Evolutionary conservation across 2,329 filamentous ascomycete species (phyloP), one percentile per base, ranked within the genome.

Genomic region (Fusarium udum): DNA sequence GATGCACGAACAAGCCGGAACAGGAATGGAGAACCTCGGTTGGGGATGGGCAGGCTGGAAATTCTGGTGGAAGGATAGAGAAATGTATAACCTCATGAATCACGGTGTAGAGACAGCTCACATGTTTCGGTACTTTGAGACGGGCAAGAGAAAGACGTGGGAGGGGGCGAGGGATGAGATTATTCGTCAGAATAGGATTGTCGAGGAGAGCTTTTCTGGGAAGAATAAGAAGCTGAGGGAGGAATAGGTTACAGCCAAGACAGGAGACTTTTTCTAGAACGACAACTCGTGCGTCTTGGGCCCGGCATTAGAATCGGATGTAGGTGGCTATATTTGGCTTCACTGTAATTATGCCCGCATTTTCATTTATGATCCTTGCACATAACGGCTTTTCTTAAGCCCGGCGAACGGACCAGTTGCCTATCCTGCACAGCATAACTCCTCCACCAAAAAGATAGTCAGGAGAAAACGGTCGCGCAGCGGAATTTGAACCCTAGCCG

Each of bases 41-140:
- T 85, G 82, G 78, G 83, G 83, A 3, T 79, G 71, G 77, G 78
- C 78, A 22, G 83, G 82, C 0, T 86, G 84, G 84, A 76, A 77
- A 48, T 83, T 84, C 43, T 85, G 83, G 83, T 75, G 80, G 51
- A 69, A 70, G 46, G 81, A 85, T 45, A 78, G 78, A 34, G 76
- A 77, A 64, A 79, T 85, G 68, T 83, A 78, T 22, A 79, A 80
- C 16, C 42, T 84, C 40, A 78, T 85, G 74, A 82, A 82, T 61
- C 75, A 79, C 6, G 83, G 83, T 0, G 78, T 85, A 7, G 81
- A 83, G 72, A 84, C 83, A 9, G 81, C 83, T 7, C 81, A 83
- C 53, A 79, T 81, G 22, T 84, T 81, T 73, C 78, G 84, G 7
- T 78, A 82, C 18, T 86, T 85, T 64, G 82, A 83, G 69, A 84